A percentile compares a stretch with the other conserved stretches of the same genome.
phyloP scores from a whole-genome alignment of 2,329 filamentous ascomycete species.

The Leptographium procerum region DNA sequence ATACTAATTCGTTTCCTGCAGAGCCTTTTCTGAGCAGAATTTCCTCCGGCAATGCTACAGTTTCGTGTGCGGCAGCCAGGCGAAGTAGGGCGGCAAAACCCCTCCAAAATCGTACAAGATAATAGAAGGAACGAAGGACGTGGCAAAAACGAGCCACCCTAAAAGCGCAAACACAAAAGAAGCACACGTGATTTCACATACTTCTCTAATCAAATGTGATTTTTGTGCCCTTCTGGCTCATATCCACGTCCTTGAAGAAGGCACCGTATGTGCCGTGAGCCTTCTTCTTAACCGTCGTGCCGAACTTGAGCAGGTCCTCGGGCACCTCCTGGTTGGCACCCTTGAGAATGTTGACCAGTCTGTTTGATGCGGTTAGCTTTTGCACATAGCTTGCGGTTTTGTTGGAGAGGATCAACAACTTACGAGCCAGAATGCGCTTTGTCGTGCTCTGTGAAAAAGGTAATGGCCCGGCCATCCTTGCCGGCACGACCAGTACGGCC shows the following conservation, averaged over 20 bases:
- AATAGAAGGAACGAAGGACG: too few species aligned
- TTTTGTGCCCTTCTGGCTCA: constrained; percentile 76
- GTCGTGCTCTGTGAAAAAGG: constrained; percentile 89
- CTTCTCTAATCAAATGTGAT: constrained; percentile 65
- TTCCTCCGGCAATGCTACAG: constrained; percentile 40
- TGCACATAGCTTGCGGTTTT: too few species aligned
- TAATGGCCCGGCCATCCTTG: constrained; percentile 78
- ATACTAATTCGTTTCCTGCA: background rate
- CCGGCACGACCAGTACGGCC: constrained; percentile 90
- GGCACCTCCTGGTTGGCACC: constrained; percentile 87
- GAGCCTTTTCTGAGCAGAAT: constrained; percentile 40
- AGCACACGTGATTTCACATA: background rate
- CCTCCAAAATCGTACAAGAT: background rate
- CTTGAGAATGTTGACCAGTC: constrained; percentile 87
- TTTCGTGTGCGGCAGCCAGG: constrained; percentile 8
- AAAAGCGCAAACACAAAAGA: too few species aligned
- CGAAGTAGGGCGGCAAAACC: background rate
- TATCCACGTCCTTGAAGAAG: constrained; percentile 85
- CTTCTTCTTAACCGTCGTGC: constrained; percentile 99
- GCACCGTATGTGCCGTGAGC: constrained; percentile 87
- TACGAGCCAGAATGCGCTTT: constrained; percentile 83
- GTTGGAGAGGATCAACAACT: constrained; percentile 35
- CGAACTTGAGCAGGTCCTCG: constrained; percentile 85
- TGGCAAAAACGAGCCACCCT: too few species aligned
- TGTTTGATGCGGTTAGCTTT: constrained; percentile 22